Evolutionary conservation across 139 green algal genomes (phyloP).

Genomic region (Spirogloea muscicola): DNA sequence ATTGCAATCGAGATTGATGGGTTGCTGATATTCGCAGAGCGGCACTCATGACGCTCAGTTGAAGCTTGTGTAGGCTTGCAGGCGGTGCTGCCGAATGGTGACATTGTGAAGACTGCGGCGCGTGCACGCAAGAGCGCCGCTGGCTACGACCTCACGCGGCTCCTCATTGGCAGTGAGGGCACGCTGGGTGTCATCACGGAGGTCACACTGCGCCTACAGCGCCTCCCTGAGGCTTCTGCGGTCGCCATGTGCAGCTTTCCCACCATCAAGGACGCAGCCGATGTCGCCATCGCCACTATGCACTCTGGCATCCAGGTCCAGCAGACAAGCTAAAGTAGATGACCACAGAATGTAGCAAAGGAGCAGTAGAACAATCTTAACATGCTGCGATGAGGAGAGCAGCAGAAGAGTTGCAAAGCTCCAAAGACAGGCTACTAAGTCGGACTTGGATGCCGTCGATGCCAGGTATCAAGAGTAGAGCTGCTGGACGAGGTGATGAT

Average conservation of each 20-base stretch:
- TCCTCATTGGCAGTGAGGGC: constrained; percentile 45
- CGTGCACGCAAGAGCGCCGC: constrained; percentile 40
- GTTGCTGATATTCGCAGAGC: too few species aligned
- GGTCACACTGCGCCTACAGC: constrained; percentile 45
- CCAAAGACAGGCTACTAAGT: too few species aligned
- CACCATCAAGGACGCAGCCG: constrained; percentile 25
- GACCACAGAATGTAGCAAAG: too few species aligned
- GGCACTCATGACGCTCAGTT: too few species aligned
- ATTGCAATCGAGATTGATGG: too few species aligned
- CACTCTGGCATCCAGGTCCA: constrained; percentile 45
- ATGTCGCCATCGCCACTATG: constrained; percentile 29
- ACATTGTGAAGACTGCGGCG: constrained; percentile 38
- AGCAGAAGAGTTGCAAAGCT: too few species aligned
- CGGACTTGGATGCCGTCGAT: too few species aligned
- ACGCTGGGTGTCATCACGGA: constrained; percentile 49
- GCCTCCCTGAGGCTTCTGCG: constrained; percentile 36
- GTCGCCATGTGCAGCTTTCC: constrained; percentile 48
- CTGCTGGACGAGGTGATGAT: constrained; percentile 50
- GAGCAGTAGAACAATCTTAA: too few species aligned
- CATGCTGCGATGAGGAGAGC: too few species aligned
- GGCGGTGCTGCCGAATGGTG: constrained; percentile 41
- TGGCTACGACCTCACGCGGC: constrained; percentile 47
- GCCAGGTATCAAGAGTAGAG: constrained; percentile 43
- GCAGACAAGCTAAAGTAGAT: too few species aligned
- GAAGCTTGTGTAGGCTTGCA: too few species aligned